Evolutionary conservation across 2,329 filamentous ascomycete genomes (phyloP), one percentile per base, ranked within the genome.

Genomic region (Xylariaceae sp.): DNA sequence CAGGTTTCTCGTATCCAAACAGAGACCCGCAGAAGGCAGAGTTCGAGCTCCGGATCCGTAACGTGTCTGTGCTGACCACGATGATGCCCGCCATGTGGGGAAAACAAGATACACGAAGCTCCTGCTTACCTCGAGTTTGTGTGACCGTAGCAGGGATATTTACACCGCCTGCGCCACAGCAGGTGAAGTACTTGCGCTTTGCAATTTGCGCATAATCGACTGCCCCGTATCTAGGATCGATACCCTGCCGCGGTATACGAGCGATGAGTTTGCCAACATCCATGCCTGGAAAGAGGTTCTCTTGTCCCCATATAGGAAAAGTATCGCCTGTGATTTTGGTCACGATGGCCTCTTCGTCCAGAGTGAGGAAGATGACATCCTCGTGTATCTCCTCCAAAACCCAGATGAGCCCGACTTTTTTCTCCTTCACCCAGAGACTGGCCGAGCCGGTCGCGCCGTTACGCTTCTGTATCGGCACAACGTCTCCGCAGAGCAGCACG

Each of bases 351-450:
- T 87, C 81, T 40, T 88, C 82, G 56, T 94, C 85, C 14, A 94
- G 73, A 9, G 71, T 74, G 30, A 98, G 65, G 44, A 79, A 76
- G 3, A 86, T 88, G 27, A 92, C 82, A 59, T 98, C 89, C 63
- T 98, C 92, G 39, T 90, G 87, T 44, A 98, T 97, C 64, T 98
- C 92, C 61, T 98, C 92, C 2, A 98, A 67, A 7, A 98, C 92
- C 92, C 92, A 98, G 44, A 98, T 97, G 43, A 98, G 66, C 8
- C 90, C 89, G 36, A 88, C 81, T 34, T 83, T 78, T 64, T 98
- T 98, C 63, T 98, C 92, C 67, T 98, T 98, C 3, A 98, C 92
- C 92, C 92, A 98, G 27, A 98, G 68, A 63, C 89, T 97, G 26
- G 92, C 92, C 41, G 92, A 89, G 2, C 92, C 92, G 4, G 83